Conservation (phyloP, 75 land plant species). For the Ceratopteris richardii region DNA sequence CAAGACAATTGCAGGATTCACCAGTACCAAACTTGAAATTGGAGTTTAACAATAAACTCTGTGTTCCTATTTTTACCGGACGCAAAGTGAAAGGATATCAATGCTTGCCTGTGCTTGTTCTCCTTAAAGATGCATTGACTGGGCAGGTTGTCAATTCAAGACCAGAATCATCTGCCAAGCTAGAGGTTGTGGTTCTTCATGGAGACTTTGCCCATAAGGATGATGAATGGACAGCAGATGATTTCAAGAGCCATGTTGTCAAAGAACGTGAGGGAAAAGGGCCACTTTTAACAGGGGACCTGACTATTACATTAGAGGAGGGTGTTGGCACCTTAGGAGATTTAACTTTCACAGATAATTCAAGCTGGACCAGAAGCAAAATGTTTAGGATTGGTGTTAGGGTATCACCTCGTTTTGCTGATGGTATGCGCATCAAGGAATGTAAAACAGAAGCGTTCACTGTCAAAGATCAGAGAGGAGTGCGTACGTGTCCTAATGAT, state of each 20-base stretch:
- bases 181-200: conserved; percentile 77
- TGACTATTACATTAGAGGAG: conserved; percentile 70
- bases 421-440: conserved; percentile 66
- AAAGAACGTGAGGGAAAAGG: conserved; percentile 92
- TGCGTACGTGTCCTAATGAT: conserved; percentile 66
- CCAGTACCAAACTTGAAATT: conserved; percentile 66
- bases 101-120: conserved; percentile 76
- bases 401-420: conserved; percentile 54
- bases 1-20: conserved; percentile 76
- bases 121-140: conserved; percentile 51
- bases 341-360: conserved; percentile 86
- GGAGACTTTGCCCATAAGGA: conserved; percentile 79
- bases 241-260: conserved; percentile 71
- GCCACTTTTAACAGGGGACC: conserved; percentile 76
- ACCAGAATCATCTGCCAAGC: conserved; percentile 61
- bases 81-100: conserved; percentile 90
- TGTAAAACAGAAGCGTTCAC: conserved; percentile 88
- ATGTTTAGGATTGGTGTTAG: conserved; percentile 84
- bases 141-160: conserved; percentile 66
- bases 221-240: conserved; percentile 78
- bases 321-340: conserved; percentile 90
- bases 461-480: conserved; percentile 94
- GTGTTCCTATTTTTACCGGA: conserved; percentile 87
- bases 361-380: conserved; percentile 93
- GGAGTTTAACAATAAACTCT: conserved; percentile 65